A percentile compares a stretch with the other conserved stretches of the same genome.
phyloP scores from a whole-genome alignment of 768 basidiomycete genomes.

The Pisolithus sp. region DNA sequence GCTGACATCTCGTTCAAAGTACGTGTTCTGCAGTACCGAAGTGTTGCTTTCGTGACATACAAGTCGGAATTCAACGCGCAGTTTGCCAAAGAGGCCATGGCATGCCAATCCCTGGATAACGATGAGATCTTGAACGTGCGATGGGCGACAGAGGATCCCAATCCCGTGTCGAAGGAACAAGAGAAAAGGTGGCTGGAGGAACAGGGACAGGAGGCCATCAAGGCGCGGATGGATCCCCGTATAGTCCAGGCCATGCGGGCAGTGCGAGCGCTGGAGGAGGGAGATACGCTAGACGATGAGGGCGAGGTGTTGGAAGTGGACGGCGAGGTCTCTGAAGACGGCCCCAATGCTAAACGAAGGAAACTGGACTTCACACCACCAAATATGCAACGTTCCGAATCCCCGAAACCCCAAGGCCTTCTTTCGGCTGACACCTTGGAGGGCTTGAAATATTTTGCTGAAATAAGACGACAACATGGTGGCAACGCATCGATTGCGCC shows the following conservation, averaged over 20 bases:
- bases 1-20: slow-evolving; percentile 37
- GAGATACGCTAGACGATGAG: slow-evolving; percentile 34
- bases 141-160: slow-evolving; percentile 99
- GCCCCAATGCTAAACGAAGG: slow-evolving; percentile 32
- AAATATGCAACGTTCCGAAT: slow-evolving; percentile 23
- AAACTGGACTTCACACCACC: slow-evolving; percentile 24
- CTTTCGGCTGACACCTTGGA: slow-evolving; percentile 82
- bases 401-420: slow-evolving; percentile 46
- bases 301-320: slow-evolving; percentile 28
- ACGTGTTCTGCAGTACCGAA: slow-evolving; percentile 87
- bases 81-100: slow-evolving; percentile 99
- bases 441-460: slow-evolving; percentile 85
- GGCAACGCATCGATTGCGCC: slow-evolving; percentile 4
- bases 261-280: slow-evolving; percentile 86
- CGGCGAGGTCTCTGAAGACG: slow-evolving; percentile 31
- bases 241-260: slow-evolving; percentile 86
- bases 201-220: slow-evolving; percentile 81
- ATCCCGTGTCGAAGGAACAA: slow-evolving; percentile 80
- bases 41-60: slow-evolving; percentile 97
- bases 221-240: slow-evolving; percentile 75
- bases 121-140: slow-evolving; percentile 98
- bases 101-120: slow-evolving; percentile 93
- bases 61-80: slow-evolving; percentile 78
- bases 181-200: slow-evolving; percentile 83
- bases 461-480: slow-evolving; percentile 70